A percentile compares a stretch with the other conserved stretches of the same genome.
These are phyloP conservation scores for Plasmodium vinckei DNA, from an alignment of 169 alveolate species.

Conservation along the genomic window DNA sequence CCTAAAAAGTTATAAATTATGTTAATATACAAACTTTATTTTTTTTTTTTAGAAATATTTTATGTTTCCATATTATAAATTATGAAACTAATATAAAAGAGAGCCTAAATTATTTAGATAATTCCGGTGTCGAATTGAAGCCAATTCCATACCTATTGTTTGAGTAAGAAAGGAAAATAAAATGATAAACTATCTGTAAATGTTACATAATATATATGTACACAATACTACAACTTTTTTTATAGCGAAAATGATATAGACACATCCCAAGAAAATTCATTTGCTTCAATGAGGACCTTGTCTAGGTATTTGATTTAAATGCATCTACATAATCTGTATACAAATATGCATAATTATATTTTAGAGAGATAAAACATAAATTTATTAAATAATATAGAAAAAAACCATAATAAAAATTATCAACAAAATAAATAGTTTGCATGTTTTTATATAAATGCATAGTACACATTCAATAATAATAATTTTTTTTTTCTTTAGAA, in stretches of 20 bases:
- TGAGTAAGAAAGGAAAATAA: conserved; percentile 18
- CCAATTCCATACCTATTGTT: conserved; percentile 52
- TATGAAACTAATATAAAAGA: conserved; percentile 43
- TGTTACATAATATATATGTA: too few species aligned
- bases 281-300: conserved; percentile 72
- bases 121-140: conserved; percentile 6
- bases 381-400: too few species aligned
- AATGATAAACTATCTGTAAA: background rate
- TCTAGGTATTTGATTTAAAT: conserved; percentile 46
- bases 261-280: conserved; percentile 69
- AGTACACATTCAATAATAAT: background rate
- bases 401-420: too few species aligned
- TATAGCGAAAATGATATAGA: conserved; percentile 67
- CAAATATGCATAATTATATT: background rate
- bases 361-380: background rate
- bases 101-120: conserved; percentile 33
- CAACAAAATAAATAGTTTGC: too few species aligned
- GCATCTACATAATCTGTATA: background rate
- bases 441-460: background rate
- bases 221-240: background rate
- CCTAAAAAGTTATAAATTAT: background rate
- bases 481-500: conserved; percentile 16
- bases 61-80: conserved; percentile 58
- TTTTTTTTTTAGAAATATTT: conserved; percentile 26
- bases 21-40: background rate